phyloP scores from a whole-genome alignment of 139 green algal species.

The Pleodorina starrii region DNA sequence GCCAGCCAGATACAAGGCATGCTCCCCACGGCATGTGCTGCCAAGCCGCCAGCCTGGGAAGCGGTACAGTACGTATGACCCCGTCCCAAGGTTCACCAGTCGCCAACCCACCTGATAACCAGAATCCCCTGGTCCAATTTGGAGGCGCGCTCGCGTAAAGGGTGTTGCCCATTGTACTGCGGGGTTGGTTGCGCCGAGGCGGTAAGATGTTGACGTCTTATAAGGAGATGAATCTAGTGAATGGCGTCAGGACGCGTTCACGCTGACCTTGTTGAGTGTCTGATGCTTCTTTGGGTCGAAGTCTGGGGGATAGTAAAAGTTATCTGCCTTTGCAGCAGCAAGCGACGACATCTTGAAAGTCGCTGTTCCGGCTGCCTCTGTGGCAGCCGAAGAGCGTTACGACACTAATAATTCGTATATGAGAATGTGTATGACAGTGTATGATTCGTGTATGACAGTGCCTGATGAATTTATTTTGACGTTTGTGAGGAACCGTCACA shows the following conservation, averaged over 20 bases:
- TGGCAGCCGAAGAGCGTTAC: too few relatives aligned
- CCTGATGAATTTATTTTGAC: too few relatives aligned
- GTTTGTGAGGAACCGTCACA: too few relatives aligned
- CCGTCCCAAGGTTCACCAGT: too few relatives aligned
- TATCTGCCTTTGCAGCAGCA: conserved; percentile 89
- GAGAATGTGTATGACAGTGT: too few relatives aligned
- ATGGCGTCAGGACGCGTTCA: not conserved
- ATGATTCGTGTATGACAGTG: too few relatives aligned
- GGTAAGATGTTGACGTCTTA: not conserved
- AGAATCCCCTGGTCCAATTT: conserved; percentile 94
- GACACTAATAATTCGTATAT: not conserved
- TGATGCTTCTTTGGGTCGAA: conserved; percentile 89
- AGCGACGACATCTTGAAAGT: conserved; percentile 64
- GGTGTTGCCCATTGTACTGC: conserved; percentile 82
- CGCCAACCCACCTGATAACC: conserved; percentile 80
- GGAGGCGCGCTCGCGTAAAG: conserved; percentile 88
- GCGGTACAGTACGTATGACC: too few relatives aligned
- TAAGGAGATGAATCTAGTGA: not conserved
- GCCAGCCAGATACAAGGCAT: too few relatives aligned
- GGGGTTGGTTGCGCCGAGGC: not conserved
- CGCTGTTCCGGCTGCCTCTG: too few relatives aligned
- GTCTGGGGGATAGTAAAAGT: conserved; percentile 94
- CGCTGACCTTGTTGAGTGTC: conserved; percentile 77
- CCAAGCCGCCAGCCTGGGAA: too few relatives aligned
- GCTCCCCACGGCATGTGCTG: too few relatives aligned